These are phyloP conservation scores for Candida sp. DNA, from an alignment of 1,139 yeast genomes.

Conservation along the genomic window DNA sequence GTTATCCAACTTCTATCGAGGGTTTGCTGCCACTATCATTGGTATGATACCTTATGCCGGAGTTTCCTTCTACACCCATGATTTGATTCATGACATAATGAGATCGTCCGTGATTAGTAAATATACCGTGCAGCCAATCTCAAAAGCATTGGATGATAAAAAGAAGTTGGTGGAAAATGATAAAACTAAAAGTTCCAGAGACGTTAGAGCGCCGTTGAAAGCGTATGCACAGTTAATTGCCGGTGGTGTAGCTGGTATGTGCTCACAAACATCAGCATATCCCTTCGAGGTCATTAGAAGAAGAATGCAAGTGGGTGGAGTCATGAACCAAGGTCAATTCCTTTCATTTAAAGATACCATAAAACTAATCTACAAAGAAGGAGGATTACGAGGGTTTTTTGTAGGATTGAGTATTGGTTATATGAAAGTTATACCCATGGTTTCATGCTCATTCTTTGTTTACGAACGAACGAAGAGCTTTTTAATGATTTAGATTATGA, in stretches of 20 bases:
- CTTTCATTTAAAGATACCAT: slow-evolving; percentile 52
- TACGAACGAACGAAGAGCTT: slow-evolving; percentile 80
- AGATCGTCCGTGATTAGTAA: slow-evolving; percentile 52
- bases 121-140: slow-evolving; percentile 47
- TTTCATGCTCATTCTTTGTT: slow-evolving; percentile 92
- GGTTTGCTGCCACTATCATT: slow-evolving; percentile 88
- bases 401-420: slow-evolving; percentile 96
- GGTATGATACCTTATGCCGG: slow-evolving; percentile 99
- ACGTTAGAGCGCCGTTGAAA: slow-evolving; percentile 61
- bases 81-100: slow-evolving; percentile 80
- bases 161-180: slow-evolving; percentile 8
- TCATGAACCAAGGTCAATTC: slow-evolving; percentile 60
- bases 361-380: slow-evolving; percentile 59
- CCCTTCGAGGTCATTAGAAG: slow-evolving; percentile 95
- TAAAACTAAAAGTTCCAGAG: slow-evolving; percentile 37
- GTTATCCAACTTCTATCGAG: slow-evolving; percentile 80
- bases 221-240: slow-evolving; percentile 94
- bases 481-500: slow-evolving; percentile 49
- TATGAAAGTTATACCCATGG: slow-evolving; percentile 95
- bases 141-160: slow-evolving; percentile 3
- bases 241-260: slow-evolving; percentile 94
- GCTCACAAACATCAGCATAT: slow-evolving; percentile 94
- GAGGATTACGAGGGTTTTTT: slow-evolving; percentile 83
- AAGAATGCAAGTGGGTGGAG: slow-evolving; percentile 95
- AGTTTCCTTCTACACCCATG: slow-evolving; percentile 93